Evolutionary conservation across 345 rosid species (phyloP).

Genomic region (Ceriops decandra): DNA sequence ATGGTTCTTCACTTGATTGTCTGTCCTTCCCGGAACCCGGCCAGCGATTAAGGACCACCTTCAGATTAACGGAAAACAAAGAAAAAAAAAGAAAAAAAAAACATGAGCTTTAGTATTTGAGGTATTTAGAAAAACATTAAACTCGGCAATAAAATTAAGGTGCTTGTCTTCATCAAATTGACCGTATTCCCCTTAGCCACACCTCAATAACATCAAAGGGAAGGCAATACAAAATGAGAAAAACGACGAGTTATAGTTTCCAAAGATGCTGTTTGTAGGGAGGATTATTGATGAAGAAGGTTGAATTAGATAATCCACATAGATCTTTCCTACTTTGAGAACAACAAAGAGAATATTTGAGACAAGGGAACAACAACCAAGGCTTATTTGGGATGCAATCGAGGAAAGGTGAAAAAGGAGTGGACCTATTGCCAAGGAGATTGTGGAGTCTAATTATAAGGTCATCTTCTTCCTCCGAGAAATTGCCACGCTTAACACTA

Average conservation of each 20-base stretch:
- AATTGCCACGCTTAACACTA: conserved; percentile 31
- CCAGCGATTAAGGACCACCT: conserved; percentile 50
- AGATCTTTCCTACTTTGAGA: no score
- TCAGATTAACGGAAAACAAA: not conserved
- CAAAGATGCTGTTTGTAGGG: no score
- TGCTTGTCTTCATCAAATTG: no score
- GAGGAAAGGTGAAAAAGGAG: not conserved
- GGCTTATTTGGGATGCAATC: not conserved
- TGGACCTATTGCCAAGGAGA: conserved; percentile 40
- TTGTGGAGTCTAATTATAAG: conserved; percentile 44
- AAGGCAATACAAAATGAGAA: not conserved
- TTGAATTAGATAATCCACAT: no score
- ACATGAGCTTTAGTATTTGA: not conserved
- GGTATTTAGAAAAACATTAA: no score
- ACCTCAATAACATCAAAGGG: no score
- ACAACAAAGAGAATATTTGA: no score
- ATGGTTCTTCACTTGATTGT: conserved; percentile 47
- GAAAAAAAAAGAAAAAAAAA: not conserved
- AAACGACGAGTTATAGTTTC: not conserved
- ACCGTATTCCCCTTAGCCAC: no score
- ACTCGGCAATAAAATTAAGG: no score
- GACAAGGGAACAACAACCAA: no score
- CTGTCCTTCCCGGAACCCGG: conserved; percentile 45
- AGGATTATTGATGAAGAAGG: no score
- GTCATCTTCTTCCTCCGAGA: conserved; percentile 41